Percentiles rank a stretch among this genome's conserved stretches.
Conservation (phyloP, 352 stramenopile species). For the Peronospora destructor region DNA sequence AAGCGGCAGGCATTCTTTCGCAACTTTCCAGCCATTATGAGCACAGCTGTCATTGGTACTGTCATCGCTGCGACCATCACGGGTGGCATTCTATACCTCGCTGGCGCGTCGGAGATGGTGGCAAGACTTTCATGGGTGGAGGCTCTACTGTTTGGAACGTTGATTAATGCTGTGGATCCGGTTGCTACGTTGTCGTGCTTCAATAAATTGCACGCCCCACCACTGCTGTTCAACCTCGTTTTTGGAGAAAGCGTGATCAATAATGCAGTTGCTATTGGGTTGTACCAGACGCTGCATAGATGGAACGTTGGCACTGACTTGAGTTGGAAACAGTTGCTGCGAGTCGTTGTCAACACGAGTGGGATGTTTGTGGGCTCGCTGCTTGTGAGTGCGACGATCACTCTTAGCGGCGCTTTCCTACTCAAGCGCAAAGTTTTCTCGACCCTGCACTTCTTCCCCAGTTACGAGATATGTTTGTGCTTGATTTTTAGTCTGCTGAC, state of each 20-base stretch:
- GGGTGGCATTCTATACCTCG: conserved; percentile 58
- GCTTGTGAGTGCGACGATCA: conserved; percentile 64
- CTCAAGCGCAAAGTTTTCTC: conserved; percentile 70
- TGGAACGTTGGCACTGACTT: conserved; percentile 76
- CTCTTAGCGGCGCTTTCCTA: conserved; percentile 63
- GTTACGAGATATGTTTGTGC: conserved; percentile 81
- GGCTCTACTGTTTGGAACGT: conserved; percentile 85
- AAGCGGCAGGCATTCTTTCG: conserved; percentile 83
- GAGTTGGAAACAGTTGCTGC: conserved; percentile 51
- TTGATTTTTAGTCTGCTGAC: conserved; percentile 81
- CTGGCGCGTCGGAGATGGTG: conserved; percentile 48
- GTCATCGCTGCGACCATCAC: conserved; percentile 72
- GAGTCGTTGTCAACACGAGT: conserved; percentile 52
- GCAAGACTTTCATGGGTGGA: conserved; percentile 86
- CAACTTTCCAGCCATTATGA: conserved; percentile 84
- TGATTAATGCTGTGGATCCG: conserved; percentile 91
- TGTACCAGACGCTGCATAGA: conserved; percentile 90
- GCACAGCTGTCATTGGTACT: conserved; percentile 69
- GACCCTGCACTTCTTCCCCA: conserved; percentile 69
- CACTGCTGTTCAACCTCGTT: conserved; percentile 91
- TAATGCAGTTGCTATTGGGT: conserved; percentile 89
- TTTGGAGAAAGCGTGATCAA: conserved; percentile 95
- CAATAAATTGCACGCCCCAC: conserved; percentile 79
- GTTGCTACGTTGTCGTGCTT: conserved; percentile 92
- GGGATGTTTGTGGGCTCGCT: conserved; percentile 75